Conservation (phyloP, 2,329 filamentous ascomycete genomes). For the Microdochium trichocladiopsis region DNA sequence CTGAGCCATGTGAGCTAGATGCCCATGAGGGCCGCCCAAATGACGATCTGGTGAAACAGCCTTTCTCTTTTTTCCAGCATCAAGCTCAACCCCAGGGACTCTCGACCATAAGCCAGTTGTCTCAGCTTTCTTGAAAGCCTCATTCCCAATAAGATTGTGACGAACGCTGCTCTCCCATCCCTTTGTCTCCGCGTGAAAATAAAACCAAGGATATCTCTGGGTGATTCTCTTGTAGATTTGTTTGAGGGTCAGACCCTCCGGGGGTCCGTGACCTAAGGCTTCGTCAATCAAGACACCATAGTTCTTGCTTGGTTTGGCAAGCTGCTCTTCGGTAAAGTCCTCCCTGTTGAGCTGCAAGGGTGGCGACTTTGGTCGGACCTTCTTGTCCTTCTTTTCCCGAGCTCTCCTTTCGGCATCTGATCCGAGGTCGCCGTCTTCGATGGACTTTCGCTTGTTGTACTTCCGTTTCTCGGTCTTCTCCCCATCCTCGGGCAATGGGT, state of each 20-base stretch:
- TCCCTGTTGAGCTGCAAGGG: constrained; percentile 47
- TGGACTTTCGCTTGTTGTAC: constrained; percentile 56
- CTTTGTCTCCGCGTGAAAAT: constrained; percentile 53
- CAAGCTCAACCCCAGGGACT: constrained; percentile 49
- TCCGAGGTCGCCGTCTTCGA: constrained; percentile 47
- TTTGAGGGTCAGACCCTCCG: constrained; percentile 49
- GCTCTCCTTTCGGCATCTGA: constrained; percentile 49
- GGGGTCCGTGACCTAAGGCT: constrained; percentile 45
- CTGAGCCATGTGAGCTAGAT: constrained; percentile 18
- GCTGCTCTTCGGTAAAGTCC: constrained; percentile 50
- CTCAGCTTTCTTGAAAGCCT: constrained; percentile 53
- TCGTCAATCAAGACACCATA: constrained; percentile 56
- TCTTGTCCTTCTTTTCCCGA: constrained; percentile 54
- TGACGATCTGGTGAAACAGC: constrained; percentile 42
- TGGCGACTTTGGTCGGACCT: constrained; percentile 51
- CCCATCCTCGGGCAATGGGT: constrained; percentile 51
- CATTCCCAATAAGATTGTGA: constrained; percentile 56
- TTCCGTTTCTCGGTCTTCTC: constrained; percentile 56
- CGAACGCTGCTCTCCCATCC: constrained; percentile 62
- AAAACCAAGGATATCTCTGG: constrained; percentile 51
- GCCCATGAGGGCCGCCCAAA: constrained; percentile 14
- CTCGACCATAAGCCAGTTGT: constrained; percentile 50
- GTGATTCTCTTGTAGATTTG: constrained; percentile 59
- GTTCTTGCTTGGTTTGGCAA: constrained; percentile 56
- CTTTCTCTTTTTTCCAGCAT: constrained; percentile 55